Percentiles rank a stretch among this genome's conserved stretches.
phyloP scores from a whole-genome alignment of 2,329 filamentous ascomycete genomes.

The Cytospora piceae region DNA sequence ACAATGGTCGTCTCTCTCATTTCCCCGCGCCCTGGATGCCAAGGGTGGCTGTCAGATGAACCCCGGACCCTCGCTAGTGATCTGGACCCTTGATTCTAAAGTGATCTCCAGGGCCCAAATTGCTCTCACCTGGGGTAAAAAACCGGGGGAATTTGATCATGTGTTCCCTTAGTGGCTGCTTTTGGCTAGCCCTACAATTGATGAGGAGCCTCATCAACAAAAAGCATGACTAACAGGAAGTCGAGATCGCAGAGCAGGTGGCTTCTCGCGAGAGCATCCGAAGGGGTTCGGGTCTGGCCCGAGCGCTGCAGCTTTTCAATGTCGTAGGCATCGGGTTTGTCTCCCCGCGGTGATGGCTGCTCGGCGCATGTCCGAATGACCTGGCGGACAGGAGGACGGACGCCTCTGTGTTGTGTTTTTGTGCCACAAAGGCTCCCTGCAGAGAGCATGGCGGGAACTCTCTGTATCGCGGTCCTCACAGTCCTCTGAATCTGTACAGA shows the following conservation, averaged over 20 bases:
- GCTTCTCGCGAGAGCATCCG: slow-evolving; percentile 4
- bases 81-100: slow-evolving; percentile 18
- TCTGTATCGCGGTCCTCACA: slow-evolving; percentile 6
- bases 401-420: not conserved
- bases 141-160: slow-evolving; percentile 20
- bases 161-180: slow-evolving; percentile 12
- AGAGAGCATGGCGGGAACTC: not conserved
- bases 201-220: not conserved
- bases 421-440: not conserved
- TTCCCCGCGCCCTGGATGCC: not conserved
- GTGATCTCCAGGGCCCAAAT: slow-evolving; percentile 16
- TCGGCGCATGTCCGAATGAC: slow-evolving; percentile 14
- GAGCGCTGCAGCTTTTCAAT: not conserved
- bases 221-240: not conserved
- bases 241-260: slow-evolving; percentile 5
- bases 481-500: not conserved
- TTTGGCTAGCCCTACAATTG: slow-evolving; percentile 6
- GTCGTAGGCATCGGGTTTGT: no score
- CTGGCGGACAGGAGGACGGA: not conserved
- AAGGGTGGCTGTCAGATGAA: slow-evolving; percentile 1
- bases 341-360: not conserved
- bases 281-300: not conserved
- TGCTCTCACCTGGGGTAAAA: slow-evolving; percentile 21
- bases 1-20: not conserved
- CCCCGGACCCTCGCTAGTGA: slow-evolving; percentile 18